These are phyloP conservation scores for Dendrocalamus latiflorus DNA, from an alignment of 202 grass and related monocot genomes.

Conservation along the genomic window DNA sequence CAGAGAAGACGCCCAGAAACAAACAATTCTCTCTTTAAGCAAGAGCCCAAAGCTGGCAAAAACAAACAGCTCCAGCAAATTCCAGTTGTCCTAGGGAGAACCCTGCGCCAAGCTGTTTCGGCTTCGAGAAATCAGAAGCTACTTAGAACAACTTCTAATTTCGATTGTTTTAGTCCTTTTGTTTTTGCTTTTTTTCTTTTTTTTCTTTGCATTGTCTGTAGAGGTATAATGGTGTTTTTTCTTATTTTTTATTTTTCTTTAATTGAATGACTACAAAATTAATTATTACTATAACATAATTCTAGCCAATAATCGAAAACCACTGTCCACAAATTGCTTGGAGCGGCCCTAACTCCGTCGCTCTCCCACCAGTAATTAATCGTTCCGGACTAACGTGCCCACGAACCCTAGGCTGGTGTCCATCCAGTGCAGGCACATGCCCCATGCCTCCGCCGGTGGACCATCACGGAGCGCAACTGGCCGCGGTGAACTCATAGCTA, in stretches of 20 bases:
- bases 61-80: slow-evolving; percentile 16
- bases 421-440: slow-evolving; percentile 47
- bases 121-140: no score
- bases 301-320: no score
- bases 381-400: slow-evolving; percentile 20
- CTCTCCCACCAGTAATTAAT: neutral
- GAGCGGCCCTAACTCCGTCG: neutral
- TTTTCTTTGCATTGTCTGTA: no score
- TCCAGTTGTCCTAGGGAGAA: neutral
- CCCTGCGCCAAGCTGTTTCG: no score
- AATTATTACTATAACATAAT: no score
- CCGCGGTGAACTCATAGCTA: slow-evolving; percentile 40
- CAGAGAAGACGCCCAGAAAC: neutral
- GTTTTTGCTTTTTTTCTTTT: no score
- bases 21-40: neutral
- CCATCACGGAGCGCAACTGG: neutral
- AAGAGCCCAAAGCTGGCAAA: neutral
- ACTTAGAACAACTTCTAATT: no score
- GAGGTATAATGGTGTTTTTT: no score
- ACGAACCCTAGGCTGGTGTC: slow-evolving; percentile 35
- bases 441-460: neutral
- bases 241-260: no score
- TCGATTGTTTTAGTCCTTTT: no score
- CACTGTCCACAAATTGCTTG: no score
- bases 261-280: no score